Conservation (phyloP, 805 yeast species). For the Metschnikowia kunwiensis region DNA sequence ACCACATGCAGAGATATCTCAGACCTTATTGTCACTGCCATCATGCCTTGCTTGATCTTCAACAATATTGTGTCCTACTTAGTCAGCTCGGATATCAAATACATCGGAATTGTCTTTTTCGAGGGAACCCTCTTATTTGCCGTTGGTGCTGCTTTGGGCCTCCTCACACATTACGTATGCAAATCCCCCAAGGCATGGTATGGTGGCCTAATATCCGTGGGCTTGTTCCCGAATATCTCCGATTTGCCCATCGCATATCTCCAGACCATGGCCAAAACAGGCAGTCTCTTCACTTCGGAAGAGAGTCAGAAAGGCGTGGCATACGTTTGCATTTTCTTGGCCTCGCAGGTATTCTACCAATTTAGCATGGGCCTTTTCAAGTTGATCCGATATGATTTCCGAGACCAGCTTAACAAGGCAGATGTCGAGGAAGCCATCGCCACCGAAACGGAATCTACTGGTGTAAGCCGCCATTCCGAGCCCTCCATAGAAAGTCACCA, state of each 20-base stretch:
- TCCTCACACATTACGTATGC: conserved; percentile 43
- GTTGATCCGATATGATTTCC: conserved; percentile 68
- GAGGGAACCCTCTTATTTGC: conserved; percentile 49
- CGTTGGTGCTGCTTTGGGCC: conserved; percentile 49
- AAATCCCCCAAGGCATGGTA: conserved; percentile 70
- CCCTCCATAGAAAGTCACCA: neutral
- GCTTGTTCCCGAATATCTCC: conserved; percentile 73
- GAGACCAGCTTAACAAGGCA: conserved; percentile 26
- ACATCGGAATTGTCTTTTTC: conserved; percentile 59
- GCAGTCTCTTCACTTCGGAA: conserved; percentile 48
- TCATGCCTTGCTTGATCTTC: conserved; percentile 75
- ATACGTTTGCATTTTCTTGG: conserved; percentile 72
- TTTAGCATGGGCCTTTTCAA: conserved; percentile 76
- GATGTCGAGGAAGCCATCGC: conserved; percentile 1
- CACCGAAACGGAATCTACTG: neutral
- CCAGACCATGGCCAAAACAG: conserved; percentile 66
- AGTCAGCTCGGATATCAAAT: conserved; percentile 64
- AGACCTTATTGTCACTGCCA: conserved; percentile 60
- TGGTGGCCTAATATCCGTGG: conserved; percentile 72
- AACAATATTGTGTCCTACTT: conserved; percentile 66
- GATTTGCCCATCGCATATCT: conserved; percentile 84
- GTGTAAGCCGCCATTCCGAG: neutral
- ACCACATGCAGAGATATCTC: conserved; percentile 67
- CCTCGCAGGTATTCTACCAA: conserved; percentile 62
- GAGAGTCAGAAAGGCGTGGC: conserved; percentile 79